Evolutionary conservation across 805 yeast genomes (phyloP).

Genomic region (Cyberlindnera samutprakarnensis): DNA sequence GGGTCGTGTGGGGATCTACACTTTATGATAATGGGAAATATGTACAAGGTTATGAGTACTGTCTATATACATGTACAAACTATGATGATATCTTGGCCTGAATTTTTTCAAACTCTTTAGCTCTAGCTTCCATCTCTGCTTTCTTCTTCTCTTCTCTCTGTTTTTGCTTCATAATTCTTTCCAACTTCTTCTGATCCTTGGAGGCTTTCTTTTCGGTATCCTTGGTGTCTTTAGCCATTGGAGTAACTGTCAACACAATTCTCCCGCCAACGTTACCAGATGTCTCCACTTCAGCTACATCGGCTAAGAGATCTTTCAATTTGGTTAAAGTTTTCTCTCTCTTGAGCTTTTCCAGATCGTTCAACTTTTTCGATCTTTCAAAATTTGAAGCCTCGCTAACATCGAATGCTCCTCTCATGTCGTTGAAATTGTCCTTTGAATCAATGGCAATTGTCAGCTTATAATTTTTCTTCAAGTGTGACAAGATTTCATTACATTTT

Average conservation of each 20-base stretch:
- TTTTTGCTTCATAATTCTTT: constrained; percentile 19
- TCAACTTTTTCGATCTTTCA: constrained; percentile 7
- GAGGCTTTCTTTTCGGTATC: constrained; percentile 10
- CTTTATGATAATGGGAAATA: constrained; percentile 1
- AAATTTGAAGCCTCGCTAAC: constrained; percentile 11
- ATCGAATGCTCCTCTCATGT: constrained; percentile 9
- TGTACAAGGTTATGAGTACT: too few relatives aligned
- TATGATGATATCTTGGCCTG: constrained; percentile 4
- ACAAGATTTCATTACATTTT: constrained; percentile 41
- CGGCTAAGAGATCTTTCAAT: constrained; percentile 22
- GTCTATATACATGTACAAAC: too few relatives aligned
- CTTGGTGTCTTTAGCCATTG: constrained; percentile 4
- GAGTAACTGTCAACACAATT: constrained; percentile 22
- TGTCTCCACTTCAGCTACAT: constrained; percentile 17
- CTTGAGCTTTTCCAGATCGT: constrained; percentile 26
- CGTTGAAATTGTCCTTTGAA: constrained; percentile 25
- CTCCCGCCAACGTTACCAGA: constrained; percentile 25
- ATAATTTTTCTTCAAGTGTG: constrained; percentile 36
- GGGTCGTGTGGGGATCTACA: constrained; percentile 25
- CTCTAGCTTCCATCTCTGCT: constrained; percentile 12
- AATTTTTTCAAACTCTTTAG: constrained; percentile 9
- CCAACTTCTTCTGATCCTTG: constrained; percentile 14
- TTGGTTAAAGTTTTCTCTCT: constrained; percentile 27
- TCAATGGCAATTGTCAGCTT: constrained; percentile 31
- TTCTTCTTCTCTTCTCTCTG: constrained; percentile 19